Evolutionary conservation across 352 stramenopile species (phyloP).

Genomic region (Phytopythium oedochilum): DNA sequence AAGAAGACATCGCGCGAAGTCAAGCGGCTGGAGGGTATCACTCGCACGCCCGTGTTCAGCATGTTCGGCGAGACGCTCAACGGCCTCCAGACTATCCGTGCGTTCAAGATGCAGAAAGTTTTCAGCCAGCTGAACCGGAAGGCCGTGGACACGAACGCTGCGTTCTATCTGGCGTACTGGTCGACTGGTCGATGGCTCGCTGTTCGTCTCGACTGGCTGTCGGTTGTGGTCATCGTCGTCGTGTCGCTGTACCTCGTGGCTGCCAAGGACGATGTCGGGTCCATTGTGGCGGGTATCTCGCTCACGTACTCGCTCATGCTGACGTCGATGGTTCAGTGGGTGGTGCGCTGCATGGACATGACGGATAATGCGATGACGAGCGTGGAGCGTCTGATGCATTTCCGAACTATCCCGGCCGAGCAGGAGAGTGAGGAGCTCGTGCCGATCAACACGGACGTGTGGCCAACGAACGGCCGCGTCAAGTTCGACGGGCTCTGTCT

Average conservation of each 20-base stretch:
- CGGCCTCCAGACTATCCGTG: slow-evolving; percentile 91
- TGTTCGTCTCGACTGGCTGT: slow-evolving; percentile 83
- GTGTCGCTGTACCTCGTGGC: slow-evolving; percentile 84
- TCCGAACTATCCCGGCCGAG: slow-evolving; percentile 25
- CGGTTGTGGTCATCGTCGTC: slow-evolving; percentile 81
- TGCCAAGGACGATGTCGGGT: slow-evolving; percentile 26
- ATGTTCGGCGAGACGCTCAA: slow-evolving; percentile 90
- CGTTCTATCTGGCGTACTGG: slow-evolving; percentile 35
- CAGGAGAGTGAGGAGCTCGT: slow-evolving; percentile 20
- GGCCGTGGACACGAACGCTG: slow-evolving; percentile 35
- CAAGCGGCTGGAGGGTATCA: slow-evolving; percentile 92
- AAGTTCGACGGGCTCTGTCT: slow-evolving; percentile 21
- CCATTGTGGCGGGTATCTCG: slow-evolving; percentile 19
- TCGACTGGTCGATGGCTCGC: slow-evolving; percentile 87
- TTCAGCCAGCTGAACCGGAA: slow-evolving; percentile 29
- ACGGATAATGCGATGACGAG: slow-evolving; percentile 58
- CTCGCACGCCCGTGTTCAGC: slow-evolving; percentile 87
- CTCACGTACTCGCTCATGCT: slow-evolving; percentile 32
- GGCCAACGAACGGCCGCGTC: slow-evolving; percentile 20
- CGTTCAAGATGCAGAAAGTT: slow-evolving; percentile 40
- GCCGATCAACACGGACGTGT: slow-evolving; percentile 9
- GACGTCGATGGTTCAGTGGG: slow-evolving; percentile 38
- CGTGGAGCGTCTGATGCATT: slow-evolving; percentile 35
- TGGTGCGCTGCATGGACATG: slow-evolving; percentile 18
- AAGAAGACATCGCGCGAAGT: slow-evolving; percentile 79